A percentile compares a stretch with the other conserved stretches of the same genome.
phyloP scores from a whole-genome alignment of 371 early-diverging fungal species.

The Lichtheimia ornata region DNA sequence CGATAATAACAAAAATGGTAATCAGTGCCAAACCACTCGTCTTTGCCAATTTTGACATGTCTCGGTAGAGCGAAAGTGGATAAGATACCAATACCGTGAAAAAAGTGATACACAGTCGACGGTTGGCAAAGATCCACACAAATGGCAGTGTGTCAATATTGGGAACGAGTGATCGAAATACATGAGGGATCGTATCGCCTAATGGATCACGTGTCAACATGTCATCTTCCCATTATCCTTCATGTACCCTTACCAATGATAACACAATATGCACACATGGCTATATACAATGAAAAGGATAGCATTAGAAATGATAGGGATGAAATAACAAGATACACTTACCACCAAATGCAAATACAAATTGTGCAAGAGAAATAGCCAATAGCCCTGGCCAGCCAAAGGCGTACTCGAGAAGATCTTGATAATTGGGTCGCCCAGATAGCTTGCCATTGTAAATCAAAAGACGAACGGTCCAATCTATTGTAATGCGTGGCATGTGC shows the following conservation, averaged over 20 bases:
- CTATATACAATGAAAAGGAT: conserved; percentile 24
- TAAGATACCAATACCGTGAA: conserved; percentile 71
- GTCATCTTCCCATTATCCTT: not conserved
- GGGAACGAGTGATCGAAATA: conserved; percentile 67
- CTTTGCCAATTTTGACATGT: conserved; percentile 79
- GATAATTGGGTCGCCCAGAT: conserved; percentile 73
- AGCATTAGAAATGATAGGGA: not conserved
- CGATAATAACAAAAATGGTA: conserved; percentile 73
- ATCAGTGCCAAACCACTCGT: conserved; percentile 77
- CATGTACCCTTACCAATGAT: conserved; percentile 61
- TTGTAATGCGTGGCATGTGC: not conserved
- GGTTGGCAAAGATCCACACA: conserved; percentile 54
- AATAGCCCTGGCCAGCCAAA: conserved; percentile 74
- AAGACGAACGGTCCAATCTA: conserved; percentile 79
- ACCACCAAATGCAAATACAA: conserved; percentile 85
- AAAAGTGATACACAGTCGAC: conserved; percentile 62
- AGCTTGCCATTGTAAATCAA: conserved; percentile 71
- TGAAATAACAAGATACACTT: conserved; percentile 11
- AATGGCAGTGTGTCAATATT: conserved; percentile 52
- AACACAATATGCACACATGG: conserved; percentile 80
- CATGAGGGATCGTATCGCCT: conserved; percentile 81
- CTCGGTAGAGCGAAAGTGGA: conserved; percentile 78
- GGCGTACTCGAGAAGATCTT: conserved; percentile 72
- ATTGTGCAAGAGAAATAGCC: conserved; percentile 76
- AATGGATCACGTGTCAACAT: not conserved